Evolutionary conservation across 257 asterid genomes (phyloP), one percentile per base, ranked within the genome.

Genomic region (Solanum pinnatisectum): DNA sequence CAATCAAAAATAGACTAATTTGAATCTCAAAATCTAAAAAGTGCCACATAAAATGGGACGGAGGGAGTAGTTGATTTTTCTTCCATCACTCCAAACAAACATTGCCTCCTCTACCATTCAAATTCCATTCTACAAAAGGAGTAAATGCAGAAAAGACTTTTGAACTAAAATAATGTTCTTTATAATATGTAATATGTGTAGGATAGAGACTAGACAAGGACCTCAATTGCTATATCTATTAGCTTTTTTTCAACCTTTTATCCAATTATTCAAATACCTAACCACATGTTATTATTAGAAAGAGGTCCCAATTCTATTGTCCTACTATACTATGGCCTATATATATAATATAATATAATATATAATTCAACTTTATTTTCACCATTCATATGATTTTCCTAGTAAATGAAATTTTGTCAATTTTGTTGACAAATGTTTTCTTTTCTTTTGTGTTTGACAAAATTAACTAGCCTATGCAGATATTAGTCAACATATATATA

Each of bases 161-260:
- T 30, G 18, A 81, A 81, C 68, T 81, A 15, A 81, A 44, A 81
- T 27, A 81, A 46, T 8, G 30, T 16, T 16, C 27, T 37, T 27
- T 18, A 81, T 81, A 81, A 81, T 46, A 27, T 35, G 11, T 35
- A 84, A 83, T 77, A 76, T 74, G 67, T 36, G 32, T 59, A 81
- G 71, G 92, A 89, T 85, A 15, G 77, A 9, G 93, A 91, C 91
- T 49, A 85, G 90, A 92, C 82, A 89, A 87, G 68, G 87, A 93
- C 91, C 87, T 71, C 88, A 79, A 46, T 79, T 79, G 39, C 39
- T 36, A 20, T 37, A 37, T 36, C 10, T 74, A 20, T 12, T 37
- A 76, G 35, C 27, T 76, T 32, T 33, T 36, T 84, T 74, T 85
- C 83, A 81, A 71, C 60, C 39, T 86, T 44, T 49, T 32, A 81